phyloP scores from a whole-genome alignment of 1,139 yeast genomes.

The Saccharomyces hybrid region DNA sequence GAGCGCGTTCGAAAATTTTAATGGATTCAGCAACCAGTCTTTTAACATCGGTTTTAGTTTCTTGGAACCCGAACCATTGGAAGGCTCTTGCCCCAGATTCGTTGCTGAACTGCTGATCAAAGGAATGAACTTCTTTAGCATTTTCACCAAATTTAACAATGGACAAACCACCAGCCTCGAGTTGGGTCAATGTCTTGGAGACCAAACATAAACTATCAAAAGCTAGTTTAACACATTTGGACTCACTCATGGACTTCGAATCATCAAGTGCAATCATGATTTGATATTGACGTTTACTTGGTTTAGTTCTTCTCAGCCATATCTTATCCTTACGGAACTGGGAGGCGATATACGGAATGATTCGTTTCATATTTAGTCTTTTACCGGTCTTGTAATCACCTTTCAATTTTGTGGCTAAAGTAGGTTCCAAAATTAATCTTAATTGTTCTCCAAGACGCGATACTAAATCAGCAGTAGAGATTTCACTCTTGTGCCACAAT shows the following conservation, averaged over 20 bases:
- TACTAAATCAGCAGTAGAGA: constrained; percentile 78
- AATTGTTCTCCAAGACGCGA: constrained; percentile 87
- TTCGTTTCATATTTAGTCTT: constrained; percentile 92
- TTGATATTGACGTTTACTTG: constrained; percentile 94
- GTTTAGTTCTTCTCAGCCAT: constrained; percentile 96
- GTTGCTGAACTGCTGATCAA: constrained; percentile 73
- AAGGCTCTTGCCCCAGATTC: constrained; percentile 79
- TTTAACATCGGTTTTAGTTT: constrained; percentile 76
- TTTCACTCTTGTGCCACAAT: constrained; percentile 76
- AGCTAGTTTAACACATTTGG: constrained; percentile 82
- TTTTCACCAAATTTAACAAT: constrained; percentile 86
- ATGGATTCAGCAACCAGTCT: constrained; percentile 66
- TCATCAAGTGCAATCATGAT: constrained; percentile 97
- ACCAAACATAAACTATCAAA: constrained; percentile 92
- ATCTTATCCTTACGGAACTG: constrained; percentile 96
- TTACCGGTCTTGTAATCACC: constrained; percentile 98
- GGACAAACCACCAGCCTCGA: constrained; percentile 90
- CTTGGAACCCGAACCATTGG: constrained; percentile 88
- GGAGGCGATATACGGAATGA: constrained; percentile 95
- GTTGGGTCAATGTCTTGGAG: constrained; percentile 84
- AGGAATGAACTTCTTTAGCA: constrained; percentile 80
- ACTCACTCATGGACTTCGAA: constrained; percentile 94
- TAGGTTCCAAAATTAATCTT: constrained; percentile 88
- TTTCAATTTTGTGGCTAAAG: constrained; percentile 81
- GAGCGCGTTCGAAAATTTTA: constrained; percentile 60